These are phyloP conservation scores for Penicillium polonicum DNA, from an alignment of 2,329 filamentous ascomycete genomes.

Conservation along the genomic window DNA sequence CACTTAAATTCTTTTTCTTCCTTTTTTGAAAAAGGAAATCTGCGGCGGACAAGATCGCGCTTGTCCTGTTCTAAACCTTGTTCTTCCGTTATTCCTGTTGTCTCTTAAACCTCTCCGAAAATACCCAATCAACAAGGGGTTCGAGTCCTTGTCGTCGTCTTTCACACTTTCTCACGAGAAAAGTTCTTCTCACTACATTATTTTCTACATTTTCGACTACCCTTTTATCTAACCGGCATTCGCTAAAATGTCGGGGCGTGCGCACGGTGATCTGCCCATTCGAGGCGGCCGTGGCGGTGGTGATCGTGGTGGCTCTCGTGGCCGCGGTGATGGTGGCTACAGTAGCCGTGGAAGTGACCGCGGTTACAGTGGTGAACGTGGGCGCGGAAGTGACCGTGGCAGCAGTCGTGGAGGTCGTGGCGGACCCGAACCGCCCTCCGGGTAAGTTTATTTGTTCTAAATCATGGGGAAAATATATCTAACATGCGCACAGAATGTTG, in stretches of 20 bases:
- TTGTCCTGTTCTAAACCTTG: neutral
- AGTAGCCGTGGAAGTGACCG: slow-evolving; percentile 7
- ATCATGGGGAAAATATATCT: neutral
- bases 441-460: slow-evolving; percentile 2
- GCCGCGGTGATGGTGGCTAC: neutral
- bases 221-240: neutral
- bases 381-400: neutral
- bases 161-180: neutral
- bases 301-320: neutral
- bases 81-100: neutral
- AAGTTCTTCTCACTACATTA: too few relatives aligned
- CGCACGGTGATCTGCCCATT: slow-evolving; percentile 1
- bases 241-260: neutral
- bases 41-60: neutral
- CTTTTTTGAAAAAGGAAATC: neutral
- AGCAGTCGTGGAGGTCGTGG: slow-evolving; percentile 5
- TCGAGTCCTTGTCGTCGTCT: neutral
- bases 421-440: neutral
- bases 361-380: slow-evolving; percentile 4
- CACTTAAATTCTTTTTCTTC: neutral
- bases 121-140: neutral
- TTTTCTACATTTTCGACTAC: neutral
- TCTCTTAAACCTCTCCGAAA: neutral
- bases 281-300: slow-evolving; percentile 8
- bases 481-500: slow-evolving; percentile 9